These are phyloP conservation scores for Sonneratia alba DNA, from an alignment of 345 rosid genomes.

Conservation along the genomic window DNA sequence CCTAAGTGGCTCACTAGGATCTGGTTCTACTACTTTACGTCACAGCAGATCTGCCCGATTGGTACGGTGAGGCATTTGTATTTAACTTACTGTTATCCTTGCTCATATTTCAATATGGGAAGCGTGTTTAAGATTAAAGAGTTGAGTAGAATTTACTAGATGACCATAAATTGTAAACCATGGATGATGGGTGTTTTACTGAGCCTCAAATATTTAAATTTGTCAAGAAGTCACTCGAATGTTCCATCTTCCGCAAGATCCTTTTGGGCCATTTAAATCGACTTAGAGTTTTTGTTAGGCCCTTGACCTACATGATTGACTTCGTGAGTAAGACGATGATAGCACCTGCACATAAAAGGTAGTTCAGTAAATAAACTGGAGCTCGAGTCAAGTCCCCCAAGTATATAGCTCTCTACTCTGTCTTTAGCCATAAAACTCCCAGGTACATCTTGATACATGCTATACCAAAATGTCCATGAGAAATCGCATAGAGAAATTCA, in stretches of 20 bases:
- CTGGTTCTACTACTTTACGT: not conserved
- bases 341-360: constrained; percentile 38
- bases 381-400: not conserved
- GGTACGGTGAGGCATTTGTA: not conserved
- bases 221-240: no score
- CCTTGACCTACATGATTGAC: constrained; percentile 65
- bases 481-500: not conserved
- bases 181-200: not conserved
- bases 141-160: not conserved
- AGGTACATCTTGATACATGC: no score
- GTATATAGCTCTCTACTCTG: not conserved
- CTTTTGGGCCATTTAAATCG: not conserved
- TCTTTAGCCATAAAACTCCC: not conserved
- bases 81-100: not conserved
- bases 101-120: not conserved
- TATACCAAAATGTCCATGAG: not conserved
- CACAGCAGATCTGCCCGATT: not conserved
- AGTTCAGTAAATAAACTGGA: not conserved
- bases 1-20: not conserved
- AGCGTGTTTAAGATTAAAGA: not conserved
- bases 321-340: constrained; percentile 69
- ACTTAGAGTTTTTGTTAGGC: constrained; percentile 8
- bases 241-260: not conserved
- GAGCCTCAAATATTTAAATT: no score
- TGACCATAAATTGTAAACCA: not conserved